These are phyloP conservation scores for Melastoma malabathricum DNA, from an alignment of 345 rosid species.

Conservation along the genomic window DNA sequence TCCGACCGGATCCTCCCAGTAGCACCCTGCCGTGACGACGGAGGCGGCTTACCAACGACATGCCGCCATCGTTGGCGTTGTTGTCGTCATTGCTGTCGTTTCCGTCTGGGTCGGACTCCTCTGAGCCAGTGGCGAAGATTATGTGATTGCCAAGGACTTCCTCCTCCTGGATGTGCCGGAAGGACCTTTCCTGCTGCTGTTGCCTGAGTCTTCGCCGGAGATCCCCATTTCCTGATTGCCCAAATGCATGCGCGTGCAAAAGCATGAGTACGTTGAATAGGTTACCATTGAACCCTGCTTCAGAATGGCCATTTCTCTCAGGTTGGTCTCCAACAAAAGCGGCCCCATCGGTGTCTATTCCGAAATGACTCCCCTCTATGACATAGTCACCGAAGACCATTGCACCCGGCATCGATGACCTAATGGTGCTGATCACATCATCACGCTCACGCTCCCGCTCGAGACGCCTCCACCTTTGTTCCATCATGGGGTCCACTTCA, in stretches of 20 bases:
- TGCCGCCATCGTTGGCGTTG: slow-evolving; percentile 14
- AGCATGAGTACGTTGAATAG: slow-evolving; percentile 54
- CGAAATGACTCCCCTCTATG: slow-evolving; percentile 46
- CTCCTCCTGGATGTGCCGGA: slow-evolving; percentile 20
- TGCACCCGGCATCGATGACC: slow-evolving; percentile 82
- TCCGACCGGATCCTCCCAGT: slow-evolving; percentile 57
- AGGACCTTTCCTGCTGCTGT: slow-evolving; percentile 14
- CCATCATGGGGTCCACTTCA: slow-evolving; percentile 59
- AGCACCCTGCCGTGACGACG: slow-evolving; percentile 52
- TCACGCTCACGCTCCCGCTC: slow-evolving; percentile 59
- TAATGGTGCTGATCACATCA: slow-evolving; percentile 71
- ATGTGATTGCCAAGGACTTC: neutral
- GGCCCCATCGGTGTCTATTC: slow-evolving; percentile 29
- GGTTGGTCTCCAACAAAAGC: slow-evolving; percentile 17
- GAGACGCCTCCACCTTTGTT: slow-evolving; percentile 77
- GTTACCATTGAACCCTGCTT: slow-evolving; percentile 42
- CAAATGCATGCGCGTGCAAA: slow-evolving; percentile 50
- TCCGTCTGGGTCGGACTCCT: slow-evolving; percentile 32
- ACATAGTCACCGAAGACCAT: slow-evolving; percentile 79
- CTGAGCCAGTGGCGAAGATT: slow-evolving; percentile 19
- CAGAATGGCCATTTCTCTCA: slow-evolving; percentile 22
- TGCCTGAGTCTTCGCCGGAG: slow-evolving; percentile 30
- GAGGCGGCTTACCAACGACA: slow-evolving; percentile 52
- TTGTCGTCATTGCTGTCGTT: slow-evolving; percentile 10
- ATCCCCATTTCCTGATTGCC: slow-evolving; percentile 38